Evolutionary conservation across 2,329 filamentous ascomycete genomes (phyloP), one percentile per base, ranked within the genome.

Genomic region (Colletotrichum lupini): DNA sequence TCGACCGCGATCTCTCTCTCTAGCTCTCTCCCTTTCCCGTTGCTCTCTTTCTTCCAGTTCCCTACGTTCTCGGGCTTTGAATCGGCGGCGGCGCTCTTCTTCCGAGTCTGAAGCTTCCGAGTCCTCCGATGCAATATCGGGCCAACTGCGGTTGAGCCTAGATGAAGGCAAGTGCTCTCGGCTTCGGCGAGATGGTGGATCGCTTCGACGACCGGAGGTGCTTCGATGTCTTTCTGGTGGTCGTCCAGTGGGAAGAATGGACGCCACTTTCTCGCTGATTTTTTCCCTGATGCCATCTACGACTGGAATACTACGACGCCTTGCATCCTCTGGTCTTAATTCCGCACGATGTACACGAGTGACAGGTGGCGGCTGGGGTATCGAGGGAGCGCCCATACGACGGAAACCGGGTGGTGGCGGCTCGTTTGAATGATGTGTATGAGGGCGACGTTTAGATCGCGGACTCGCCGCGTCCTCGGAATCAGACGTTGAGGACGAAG

Each of bases 401-500:
- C 83, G 82, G 22, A 71, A 79, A 76, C 76, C 75, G 74, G 55
- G 77, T 42, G 80, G 75, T 3, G 80, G 80, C 2, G 78, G 77
- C 7, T 79, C 80, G 57, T 77, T 76, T 12, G 78, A 76, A 53
- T 72, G 74, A 35, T 74, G 77, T 3, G 65, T 66, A 24, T 68
- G 77, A 16, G 69, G 76, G 14, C 74, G 68, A 42, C 74, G 73
- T 69, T 74, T 79, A 16, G 76, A 66, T 24, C 76, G 76, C 2
- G 80, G 77, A 46, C 77, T 78, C 12, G 76, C 58, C 11, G 78
- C 72, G 4, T 78, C 74, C 8, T 77, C 79, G 26, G 77, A 76
- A 22, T 85, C 84, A 1, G 85, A 83, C 2, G 85, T 84, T n/a
- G 85, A 85, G 1, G 84, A 82, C 3, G 83, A 83, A 26, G 84